Evolutionary conservation across 202 grass and related monocot species (phyloP), one percentile per base, ranked within the genome.

Genomic region (Dendrocalamus latiflorus): DNA sequence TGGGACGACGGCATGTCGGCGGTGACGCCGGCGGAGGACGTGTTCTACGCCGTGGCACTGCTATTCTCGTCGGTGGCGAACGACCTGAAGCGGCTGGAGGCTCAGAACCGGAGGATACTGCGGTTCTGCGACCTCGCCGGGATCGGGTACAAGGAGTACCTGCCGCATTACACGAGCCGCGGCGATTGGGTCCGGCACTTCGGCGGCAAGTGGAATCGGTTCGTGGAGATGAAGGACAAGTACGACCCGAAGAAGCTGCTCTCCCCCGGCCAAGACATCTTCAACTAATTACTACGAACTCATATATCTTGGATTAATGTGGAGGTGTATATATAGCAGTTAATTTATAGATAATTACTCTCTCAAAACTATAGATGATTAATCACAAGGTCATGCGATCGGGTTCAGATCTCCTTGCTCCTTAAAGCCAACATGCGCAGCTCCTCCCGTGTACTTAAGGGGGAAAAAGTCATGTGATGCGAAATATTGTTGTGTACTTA

Each of bases 241-340:
- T 97, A 90, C 70, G 90, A 97, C 83, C 91, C 92, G 22, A 91
- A 81, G 83, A 76, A 43, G 33, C 58, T 94, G 82, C 72, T 97
- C 9, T 90, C 91, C 34, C 94, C 94, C 0, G 94, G 94, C 17
- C 91, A 97, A 24, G 39, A 81, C 39, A 97, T 97, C 76, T 97
- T 97, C 87, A 78, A 77, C 75, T 86, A 61, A 69, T 74, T 16
- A 4, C 20, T 10, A 16, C 15, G 26, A 56, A 70, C 62, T 38
- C 24, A 15, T 10, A 49, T 11, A 55, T 22, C 1, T 9, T 22
- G n/a, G 50, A 18, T 64, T 42, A 61, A 30, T 30, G 30, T 30
- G 30, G 30, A 30, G 30, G 30, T 30, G 30, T 30, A 30, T 30
- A 3, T 30, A 30, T 30, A 30, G 30, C 30, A 30, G 30, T 30